Evolutionary conservation across 2,329 filamentous ascomycete genomes (phyloP).

Genomic region (Colletotrichum ledebouriae): DNA sequence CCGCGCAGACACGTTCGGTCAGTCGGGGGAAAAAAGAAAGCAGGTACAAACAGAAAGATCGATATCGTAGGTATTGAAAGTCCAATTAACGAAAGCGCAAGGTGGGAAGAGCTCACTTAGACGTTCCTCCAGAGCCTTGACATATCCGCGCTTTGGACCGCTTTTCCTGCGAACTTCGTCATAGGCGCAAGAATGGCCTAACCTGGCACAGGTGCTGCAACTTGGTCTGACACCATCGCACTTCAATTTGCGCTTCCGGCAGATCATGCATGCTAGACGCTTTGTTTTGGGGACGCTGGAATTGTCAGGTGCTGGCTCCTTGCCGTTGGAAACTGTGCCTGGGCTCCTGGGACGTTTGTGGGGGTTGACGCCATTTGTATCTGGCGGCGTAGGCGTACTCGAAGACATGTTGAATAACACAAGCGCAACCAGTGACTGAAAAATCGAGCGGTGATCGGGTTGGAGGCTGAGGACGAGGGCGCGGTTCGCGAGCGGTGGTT

Average conservation of each 20-base stretch:
- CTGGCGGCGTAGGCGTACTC: slow-evolving; percentile 43
- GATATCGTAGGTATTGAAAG: background rate
- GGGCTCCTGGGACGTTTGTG: slow-evolving; percentile 42
- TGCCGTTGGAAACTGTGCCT: slow-evolving; percentile 53
- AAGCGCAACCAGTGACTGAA: background rate
- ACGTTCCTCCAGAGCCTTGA: slow-evolving; percentile 92
- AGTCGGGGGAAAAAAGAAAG: slow-evolving; percentile 6
- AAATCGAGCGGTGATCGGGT: background rate
- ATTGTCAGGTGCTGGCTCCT: slow-evolving; percentile 64
- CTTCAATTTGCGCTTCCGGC: slow-evolving; percentile 90
- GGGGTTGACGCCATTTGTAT: slow-evolving; percentile 39
- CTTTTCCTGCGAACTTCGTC: slow-evolving; percentile 95
- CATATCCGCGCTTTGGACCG: slow-evolving; percentile 93
- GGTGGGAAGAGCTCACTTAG: slow-evolving; percentile 73
- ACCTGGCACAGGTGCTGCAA: slow-evolving; percentile 88
- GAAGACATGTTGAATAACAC: slow-evolving; percentile 38
- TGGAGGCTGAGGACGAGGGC: background rate
- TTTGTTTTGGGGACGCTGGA: slow-evolving; percentile 82
- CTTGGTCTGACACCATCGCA: slow-evolving; percentile 89
- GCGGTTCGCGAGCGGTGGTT: no score
- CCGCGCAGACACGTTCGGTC: slow-evolving; percentile 22
- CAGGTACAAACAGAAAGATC: slow-evolving; percentile 1
- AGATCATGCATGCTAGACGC: slow-evolving; percentile 94
- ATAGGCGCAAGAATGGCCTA: slow-evolving; percentile 89
- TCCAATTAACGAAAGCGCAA: slow-evolving; percentile 1